A percentile compares a stretch with the other conserved stretches of the same genome.
Conservation (phyloP, 305 asterid genomes). For the Coffea humblotiana region DNA sequence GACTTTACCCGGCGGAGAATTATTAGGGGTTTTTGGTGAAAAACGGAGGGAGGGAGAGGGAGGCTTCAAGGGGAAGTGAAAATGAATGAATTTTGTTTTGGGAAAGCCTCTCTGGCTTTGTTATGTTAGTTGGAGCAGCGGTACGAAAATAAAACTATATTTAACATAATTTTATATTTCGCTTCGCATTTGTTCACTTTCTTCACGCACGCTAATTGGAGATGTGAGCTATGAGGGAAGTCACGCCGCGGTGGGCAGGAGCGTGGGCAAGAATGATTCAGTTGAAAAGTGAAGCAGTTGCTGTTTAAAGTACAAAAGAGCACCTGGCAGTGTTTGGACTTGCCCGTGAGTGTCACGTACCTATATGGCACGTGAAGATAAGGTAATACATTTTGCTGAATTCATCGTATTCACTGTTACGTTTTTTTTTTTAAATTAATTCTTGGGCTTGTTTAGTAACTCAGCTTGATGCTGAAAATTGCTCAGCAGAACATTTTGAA, state of each 20-base stretch:
- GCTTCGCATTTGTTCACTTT: slow-evolving; percentile 21
- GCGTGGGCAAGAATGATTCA: slow-evolving; percentile 26
- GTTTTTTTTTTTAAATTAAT: neutral
- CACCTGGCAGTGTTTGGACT: slow-evolving; percentile 29
- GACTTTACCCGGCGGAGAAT: slow-evolving; percentile 13
- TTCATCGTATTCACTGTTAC: slow-evolving; percentile 9
- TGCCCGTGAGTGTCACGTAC: slow-evolving; percentile 23
- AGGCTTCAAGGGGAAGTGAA: slow-evolving; percentile 1
- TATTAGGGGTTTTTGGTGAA: slow-evolving; percentile 31
- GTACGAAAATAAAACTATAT: slow-evolving; percentile 3
- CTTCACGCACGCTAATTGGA: slow-evolving; percentile 30
- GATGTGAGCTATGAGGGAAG: neutral
- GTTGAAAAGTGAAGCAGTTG: slow-evolving; percentile 24
- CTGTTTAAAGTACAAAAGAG: slow-evolving; percentile 20
- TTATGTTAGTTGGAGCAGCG: slow-evolving; percentile 26
- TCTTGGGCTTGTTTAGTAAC: too few species aligned
- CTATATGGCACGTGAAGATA: slow-evolving; percentile 21
- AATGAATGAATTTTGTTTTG: slow-evolving; percentile 15
- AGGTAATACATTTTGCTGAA: slow-evolving; percentile 19
- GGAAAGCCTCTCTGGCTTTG: slow-evolving; percentile 16
- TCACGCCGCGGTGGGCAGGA: slow-evolving; percentile 24
- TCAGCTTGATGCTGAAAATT: too few species aligned
- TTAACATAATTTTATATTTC: neutral
- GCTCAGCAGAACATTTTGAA: too few species aligned
- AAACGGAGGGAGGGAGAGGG: slow-evolving; percentile 17